These are phyloP conservation scores for Nemania serpens DNA, from an alignment of 2,329 filamentous ascomycete species.

Conservation along the genomic window DNA sequence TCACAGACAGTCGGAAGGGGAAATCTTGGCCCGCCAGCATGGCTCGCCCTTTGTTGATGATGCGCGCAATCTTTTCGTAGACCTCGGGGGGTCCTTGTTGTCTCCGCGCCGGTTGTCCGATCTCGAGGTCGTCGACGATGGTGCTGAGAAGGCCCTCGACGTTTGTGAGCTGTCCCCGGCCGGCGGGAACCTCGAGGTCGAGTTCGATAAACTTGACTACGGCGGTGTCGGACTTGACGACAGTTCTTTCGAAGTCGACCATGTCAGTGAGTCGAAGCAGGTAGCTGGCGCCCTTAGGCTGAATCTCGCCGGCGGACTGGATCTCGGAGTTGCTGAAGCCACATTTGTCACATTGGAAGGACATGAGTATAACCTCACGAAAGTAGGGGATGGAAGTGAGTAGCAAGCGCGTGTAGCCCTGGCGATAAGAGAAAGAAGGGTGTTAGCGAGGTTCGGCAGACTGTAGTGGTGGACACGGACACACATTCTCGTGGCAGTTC, in stretches of 20 bases:
- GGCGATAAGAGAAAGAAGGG: conserved; percentile 7
- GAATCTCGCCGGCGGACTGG: conserved; percentile 88
- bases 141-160: conserved; percentile 84
- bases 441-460: background rate
- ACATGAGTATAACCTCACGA: conserved; percentile 96
- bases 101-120: conserved; percentile 83
- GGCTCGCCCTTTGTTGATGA: conserved; percentile 73
- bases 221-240: conserved; percentile 90
- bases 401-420: conserved; percentile 85
- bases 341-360: conserved; percentile 91
- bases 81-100: conserved; percentile 78
- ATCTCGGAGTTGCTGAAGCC: conserved; percentile 90
- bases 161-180: conserved; percentile 89
- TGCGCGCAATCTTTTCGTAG: conserved; percentile 74
- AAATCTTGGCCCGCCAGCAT: conserved; percentile 80
- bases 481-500: conserved; percentile 81
- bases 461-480: conserved; percentile 25
- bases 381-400: conserved; percentile 96
- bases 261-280: conserved; percentile 75
- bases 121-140: conserved; percentile 78
- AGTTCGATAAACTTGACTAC: conserved; percentile 87
- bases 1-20: conserved; percentile 85
- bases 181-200: conserved; percentile 89
- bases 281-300: conserved; percentile 85
- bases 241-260: conserved; percentile 79